Percentiles rank a stretch among this genome's conserved stretches.
Evolutionary conservation across 2,329 filamentous ascomycete genomes (phyloP).

Genomic region (Lecanicillium sp.): DNA sequence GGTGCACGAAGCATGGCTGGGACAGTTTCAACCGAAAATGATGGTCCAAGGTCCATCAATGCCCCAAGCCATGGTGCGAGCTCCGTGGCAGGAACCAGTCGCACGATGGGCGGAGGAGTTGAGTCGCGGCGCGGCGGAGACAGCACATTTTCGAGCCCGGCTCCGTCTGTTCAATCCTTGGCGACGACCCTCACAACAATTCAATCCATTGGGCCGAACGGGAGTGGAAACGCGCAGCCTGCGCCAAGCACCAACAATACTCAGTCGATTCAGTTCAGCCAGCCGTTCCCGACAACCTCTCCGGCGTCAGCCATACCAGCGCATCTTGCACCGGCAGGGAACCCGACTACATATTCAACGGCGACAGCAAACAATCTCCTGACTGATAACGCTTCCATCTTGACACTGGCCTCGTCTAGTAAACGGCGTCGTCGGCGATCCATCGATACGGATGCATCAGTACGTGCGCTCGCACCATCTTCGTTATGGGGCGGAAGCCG

Average conservation of each 20-base stretch:
- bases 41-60: constrained; percentile 64
- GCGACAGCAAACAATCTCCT: constrained; percentile 75
- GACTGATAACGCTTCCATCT: constrained; percentile 77
- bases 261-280: constrained; percentile 53
- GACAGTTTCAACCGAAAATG: constrained; percentile 76
- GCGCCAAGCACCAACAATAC: constrained; percentile 21
- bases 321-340: constrained; percentile 50
- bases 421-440: constrained; percentile 70
- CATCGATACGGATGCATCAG: constrained; percentile 78
- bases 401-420: constrained; percentile 76
- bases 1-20: constrained; percentile 68
- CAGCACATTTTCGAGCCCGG: constrained; percentile 75
- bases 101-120: constrained; percentile 57
- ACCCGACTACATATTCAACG: constrained; percentile 65
- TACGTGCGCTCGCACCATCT: constrained; percentile 74
- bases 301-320: constrained; percentile 65
- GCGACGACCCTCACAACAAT: constrained; percentile 82
- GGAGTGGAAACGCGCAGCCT: constrained; percentile 27
- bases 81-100: constrained; percentile 63
- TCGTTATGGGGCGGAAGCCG: constrained; percentile 76
- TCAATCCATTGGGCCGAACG: constrained; percentile 60
- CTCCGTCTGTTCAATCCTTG: constrained; percentile 70
- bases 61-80: constrained; percentile 65
- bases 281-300: constrained; percentile 56
- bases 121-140: constrained; percentile 62